Percentiles rank a stretch among this genome's conserved stretches.
Conservation (phyloP, 768 basidiomycete genomes). For the Hemileccinum rubropunctum region DNA sequence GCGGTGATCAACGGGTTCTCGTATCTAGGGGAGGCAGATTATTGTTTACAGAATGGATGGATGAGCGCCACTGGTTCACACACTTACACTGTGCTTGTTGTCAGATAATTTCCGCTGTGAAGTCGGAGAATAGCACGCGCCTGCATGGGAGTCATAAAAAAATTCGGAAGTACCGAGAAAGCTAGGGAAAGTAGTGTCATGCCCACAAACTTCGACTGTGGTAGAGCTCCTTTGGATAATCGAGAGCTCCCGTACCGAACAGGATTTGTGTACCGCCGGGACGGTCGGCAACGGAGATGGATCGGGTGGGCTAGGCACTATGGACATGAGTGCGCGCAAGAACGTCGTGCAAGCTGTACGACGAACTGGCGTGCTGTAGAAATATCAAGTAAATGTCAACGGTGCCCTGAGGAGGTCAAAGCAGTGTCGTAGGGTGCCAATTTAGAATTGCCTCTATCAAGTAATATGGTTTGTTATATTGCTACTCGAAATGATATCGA, state of each 20-base stretch:
- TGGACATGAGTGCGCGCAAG: slow-evolving; percentile 10
- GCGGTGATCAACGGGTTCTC: slow-evolving; percentile 80
- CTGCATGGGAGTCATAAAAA: slow-evolving; percentile 71
- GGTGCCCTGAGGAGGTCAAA: background rate
- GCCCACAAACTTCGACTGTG: slow-evolving; percentile 66
- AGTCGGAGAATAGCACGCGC: slow-evolving; percentile 37
- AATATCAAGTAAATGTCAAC: too few species aligned
- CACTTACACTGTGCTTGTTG: slow-evolving; percentile 26
- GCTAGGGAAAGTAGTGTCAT: slow-evolving; percentile 42
- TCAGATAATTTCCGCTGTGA: slow-evolving; percentile 8
- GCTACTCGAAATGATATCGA: too few species aligned
- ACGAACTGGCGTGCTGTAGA: background rate
- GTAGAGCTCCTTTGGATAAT: slow-evolving; percentile 48
- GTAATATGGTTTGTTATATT: background rate
- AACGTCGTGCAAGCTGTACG: background rate
- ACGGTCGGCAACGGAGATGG: background rate
- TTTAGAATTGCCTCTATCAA: slow-evolving; percentile 1
- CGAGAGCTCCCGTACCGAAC: slow-evolving; percentile 24
- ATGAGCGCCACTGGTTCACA: background rate
- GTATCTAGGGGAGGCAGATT: slow-evolving; percentile 44
- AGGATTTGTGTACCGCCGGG: slow-evolving; percentile 1
- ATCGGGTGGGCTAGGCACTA: slow-evolving; percentile 1
- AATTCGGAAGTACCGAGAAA: slow-evolving; percentile 54
- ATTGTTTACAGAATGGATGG: slow-evolving; percentile 3
- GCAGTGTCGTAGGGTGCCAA: too few species aligned